These are phyloP conservation scores for Dentiscutata heterogama DNA, from an alignment of 371 early-diverging fungal species.

Conservation along the genomic window DNA sequence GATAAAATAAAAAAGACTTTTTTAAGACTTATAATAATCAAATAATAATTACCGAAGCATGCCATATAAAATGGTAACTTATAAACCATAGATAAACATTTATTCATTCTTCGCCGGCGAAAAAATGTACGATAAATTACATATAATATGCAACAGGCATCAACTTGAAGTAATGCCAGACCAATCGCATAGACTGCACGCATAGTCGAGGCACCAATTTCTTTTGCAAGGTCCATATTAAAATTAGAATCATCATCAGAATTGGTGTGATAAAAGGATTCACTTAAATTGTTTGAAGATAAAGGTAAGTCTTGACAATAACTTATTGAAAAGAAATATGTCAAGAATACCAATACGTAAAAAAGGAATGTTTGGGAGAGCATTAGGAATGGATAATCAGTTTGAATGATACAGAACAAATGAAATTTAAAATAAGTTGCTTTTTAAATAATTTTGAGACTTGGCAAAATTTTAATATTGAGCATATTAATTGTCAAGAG, in stretches of 20 bases:
- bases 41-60: neutral
- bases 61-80: conserved; percentile 27
- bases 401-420: too few relatives aligned
- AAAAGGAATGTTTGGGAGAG: neutral
- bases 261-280: neutral
- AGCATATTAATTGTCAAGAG: too few relatives aligned
- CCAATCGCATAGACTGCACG: neutral
- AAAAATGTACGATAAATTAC: neutral
- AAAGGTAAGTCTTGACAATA: neutral
- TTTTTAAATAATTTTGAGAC: too few relatives aligned
- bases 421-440: too few relatives aligned
- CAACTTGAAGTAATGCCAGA: neutral
- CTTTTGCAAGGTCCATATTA: neutral
- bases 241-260: neutral
- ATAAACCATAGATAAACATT: neutral
- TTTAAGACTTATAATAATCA: neutral
- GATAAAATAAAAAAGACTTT: neutral
- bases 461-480: too few relatives aligned
- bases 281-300: neutral
- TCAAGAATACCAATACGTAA: neutral
- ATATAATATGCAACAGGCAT: neutral
- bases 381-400: neutral
- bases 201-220: neutral
- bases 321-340: neutral
- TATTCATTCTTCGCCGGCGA: neutral